A percentile compares a stretch with the other conserved stretches of the same genome.
Evolutionary conservation across 495 filamentous ascomycete species (phyloP).

Genomic region (Chaetomium tenue): DNA sequence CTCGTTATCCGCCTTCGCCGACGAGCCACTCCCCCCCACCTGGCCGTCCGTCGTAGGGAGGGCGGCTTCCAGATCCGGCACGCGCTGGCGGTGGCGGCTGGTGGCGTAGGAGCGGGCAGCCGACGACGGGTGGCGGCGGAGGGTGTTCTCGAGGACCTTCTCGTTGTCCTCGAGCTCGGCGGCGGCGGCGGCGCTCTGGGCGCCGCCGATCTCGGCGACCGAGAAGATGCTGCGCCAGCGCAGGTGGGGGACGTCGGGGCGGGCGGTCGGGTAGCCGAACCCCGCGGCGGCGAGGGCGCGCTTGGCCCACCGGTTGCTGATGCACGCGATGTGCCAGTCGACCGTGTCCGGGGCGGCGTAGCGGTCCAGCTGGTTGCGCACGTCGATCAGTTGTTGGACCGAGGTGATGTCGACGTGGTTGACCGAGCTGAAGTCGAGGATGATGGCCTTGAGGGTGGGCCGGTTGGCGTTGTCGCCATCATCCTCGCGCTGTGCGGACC

Average conservation of each 20-base stretch:
- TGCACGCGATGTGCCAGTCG: conserved; percentile 93
- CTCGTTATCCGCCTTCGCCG: not conserved
- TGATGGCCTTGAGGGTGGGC: conserved; percentile 84
- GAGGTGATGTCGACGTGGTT: conserved; percentile 97
- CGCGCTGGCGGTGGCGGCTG: not conserved
- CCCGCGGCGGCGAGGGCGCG: conserved; percentile 87
- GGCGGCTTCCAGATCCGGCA: conserved; percentile 21
- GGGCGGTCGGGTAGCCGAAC: conserved; percentile 77
- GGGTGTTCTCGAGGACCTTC: conserved; percentile 43
- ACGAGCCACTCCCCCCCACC: not conserved
- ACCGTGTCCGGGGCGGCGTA: conserved; percentile 81
- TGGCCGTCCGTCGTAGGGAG: not conserved
- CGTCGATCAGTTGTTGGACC: conserved; percentile 91
- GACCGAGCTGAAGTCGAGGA: conserved; percentile 92
- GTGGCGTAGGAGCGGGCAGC: not conserved
- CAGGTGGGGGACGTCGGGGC: conserved; percentile 51
- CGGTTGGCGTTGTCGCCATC: conserved; percentile 48
- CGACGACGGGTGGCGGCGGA: not conserved
- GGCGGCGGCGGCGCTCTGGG: conserved; percentile 59
- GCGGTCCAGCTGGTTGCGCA: conserved; percentile 93
- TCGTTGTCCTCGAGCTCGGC: conserved; percentile 58
- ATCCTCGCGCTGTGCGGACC: conserved; percentile 31
- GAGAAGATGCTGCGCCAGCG: conserved; percentile 97
- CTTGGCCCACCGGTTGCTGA: conserved; percentile 98
- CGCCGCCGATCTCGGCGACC: conserved; percentile 83